Evolutionary conservation across 192 early-diverging fungal genomes (phyloP), one percentile per base, ranked within the genome.

Genomic region (Radiomyces spectabilis): DNA sequence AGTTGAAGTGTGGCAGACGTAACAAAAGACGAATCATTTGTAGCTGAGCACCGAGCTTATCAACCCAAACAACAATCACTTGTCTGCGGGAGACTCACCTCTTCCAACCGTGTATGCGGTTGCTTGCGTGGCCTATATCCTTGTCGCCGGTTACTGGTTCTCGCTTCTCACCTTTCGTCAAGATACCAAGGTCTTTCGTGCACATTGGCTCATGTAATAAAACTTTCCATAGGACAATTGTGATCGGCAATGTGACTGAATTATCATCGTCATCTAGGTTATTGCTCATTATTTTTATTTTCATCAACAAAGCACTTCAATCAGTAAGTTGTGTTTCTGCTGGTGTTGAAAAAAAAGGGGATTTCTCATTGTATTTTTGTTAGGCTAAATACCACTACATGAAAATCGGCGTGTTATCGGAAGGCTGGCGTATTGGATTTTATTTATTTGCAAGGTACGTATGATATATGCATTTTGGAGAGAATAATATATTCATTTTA

Each of bases 401-500:
- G 72, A 59, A 66, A 8, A 60, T 61, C 37, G 78, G 78, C 13
- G 45, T 65, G 35, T 63, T 65, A n/a, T 53, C 63, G 29, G 75
- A 80, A 34, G 75, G 72, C 22, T 80, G 74, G 74, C 68, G 71
- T 1, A 69, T 77, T 12, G 71, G 75, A 41, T 74, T 77, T 51
- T 80, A 80, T 43, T 66, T 80, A 16, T 80, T 77, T 55, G 65
- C 75, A 7, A 75, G 72, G 73, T 75, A 66, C 59, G 73, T 51
- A 24, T 2, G 30, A 38, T 3, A 12, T 4, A 7, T 5, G 31
- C 19, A 2, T 24, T 27, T 15, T 16, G 12, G 3, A 21, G 22
- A 53, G 16, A 12, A 26, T 26, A 18, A 15, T 46, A 24, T 32
- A 26, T 16, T 21, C 42, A 10, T 61, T 51, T 26, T 35, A 18